Evolutionary conservation across 192 early-diverging fungal genomes (phyloP).

Genomic region (Gaertneriomyces semiglobifer): DNA sequence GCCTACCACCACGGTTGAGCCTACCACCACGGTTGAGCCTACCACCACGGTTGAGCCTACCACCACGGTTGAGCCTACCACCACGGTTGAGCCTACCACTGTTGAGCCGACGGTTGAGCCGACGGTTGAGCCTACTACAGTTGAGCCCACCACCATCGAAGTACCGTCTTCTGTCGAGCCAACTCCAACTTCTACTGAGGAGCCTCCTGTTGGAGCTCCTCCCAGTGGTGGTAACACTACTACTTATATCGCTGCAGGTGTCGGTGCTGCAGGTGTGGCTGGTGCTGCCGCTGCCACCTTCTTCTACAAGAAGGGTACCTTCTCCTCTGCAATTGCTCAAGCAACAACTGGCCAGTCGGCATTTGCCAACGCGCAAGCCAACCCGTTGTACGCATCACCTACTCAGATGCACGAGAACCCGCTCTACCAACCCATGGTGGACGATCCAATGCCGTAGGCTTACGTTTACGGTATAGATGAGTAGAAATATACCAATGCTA

Average conservation of each 20-base stretch:
- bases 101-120: constrained; percentile 8
- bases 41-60: constrained; percentile 10
- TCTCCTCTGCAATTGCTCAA: background rate
- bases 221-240: background rate
- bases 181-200: background rate
- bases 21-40: background rate
- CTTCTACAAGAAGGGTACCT: constrained; percentile 19
- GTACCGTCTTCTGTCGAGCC: background rate
- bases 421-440: constrained; percentile 22
- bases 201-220: background rate
- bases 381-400: constrained; percentile 26
- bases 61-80: constrained; percentile 19
- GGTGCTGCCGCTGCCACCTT: constrained; percentile 21
- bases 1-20: background rate
- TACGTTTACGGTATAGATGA: too few relatives aligned
- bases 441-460: background rate
- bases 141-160: background rate
- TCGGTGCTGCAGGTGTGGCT: constrained; percentile 12
- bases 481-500: too few relatives aligned
- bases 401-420: constrained; percentile 25
- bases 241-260: constrained; percentile 9
- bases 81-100: constrained; percentile 5
- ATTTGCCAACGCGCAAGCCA: constrained; percentile 19
- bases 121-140: background rate
- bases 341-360: constrained; percentile 5